A percentile compares a stretch with the other conserved stretches of the same genome.
These are phyloP conservation scores for Elymus sibiricus DNA, from an alignment of 176 grass and related monocot species.

Conservation along the genomic window DNA sequence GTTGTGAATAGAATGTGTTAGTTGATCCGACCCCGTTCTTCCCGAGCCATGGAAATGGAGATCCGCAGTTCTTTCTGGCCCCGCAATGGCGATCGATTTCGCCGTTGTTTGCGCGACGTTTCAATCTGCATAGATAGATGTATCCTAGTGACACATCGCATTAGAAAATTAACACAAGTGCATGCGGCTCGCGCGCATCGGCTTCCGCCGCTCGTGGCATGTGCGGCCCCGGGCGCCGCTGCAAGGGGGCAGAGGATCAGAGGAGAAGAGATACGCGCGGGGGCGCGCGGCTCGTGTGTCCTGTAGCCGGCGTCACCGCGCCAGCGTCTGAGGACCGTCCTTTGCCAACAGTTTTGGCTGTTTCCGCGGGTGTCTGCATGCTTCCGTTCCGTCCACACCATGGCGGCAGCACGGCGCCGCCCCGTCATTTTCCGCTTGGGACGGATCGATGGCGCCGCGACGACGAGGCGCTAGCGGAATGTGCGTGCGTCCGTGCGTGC, in stretches of 20 bases:
- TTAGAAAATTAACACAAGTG: no score
- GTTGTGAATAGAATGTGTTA: not conserved
- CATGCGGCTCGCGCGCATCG: not conserved
- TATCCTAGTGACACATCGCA: no score
- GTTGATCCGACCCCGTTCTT: not conserved
- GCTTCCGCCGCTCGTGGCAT: not conserved
- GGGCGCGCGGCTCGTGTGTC: not conserved
- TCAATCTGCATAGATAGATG: no score
- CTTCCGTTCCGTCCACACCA: not conserved
- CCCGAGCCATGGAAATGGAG: no score
- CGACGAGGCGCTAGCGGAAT: not conserved
- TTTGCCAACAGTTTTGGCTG: not conserved
- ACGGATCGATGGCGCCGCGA: not conserved
- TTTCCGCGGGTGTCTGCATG: not conserved
- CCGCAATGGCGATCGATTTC: not conserved
- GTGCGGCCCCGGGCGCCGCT: not conserved
- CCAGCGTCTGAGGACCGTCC: not conserved
- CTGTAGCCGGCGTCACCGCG: not conserved
- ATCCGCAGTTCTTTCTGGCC: not conserved
- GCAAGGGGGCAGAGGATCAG: not conserved
- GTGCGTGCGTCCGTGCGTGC: not conserved
- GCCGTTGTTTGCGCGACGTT: not conserved
- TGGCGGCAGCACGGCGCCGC: not conserved
- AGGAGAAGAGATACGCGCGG: no score
- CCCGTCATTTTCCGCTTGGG: not conserved